Conservation (phyloP, 768 basidiomycete species). For the Hygrophorus russula region DNA sequence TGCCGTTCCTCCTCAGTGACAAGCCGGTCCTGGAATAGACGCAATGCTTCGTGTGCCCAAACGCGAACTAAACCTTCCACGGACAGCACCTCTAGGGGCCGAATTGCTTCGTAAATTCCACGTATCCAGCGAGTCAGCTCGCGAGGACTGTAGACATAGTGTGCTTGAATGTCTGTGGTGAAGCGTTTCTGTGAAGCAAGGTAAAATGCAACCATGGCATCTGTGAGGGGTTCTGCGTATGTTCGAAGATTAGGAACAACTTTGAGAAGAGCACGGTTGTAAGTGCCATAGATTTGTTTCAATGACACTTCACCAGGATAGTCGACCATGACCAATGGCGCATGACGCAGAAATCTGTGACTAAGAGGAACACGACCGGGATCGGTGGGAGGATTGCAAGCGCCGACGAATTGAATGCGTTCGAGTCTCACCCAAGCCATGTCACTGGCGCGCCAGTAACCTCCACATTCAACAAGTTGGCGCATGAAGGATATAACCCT, state of each 20-base stretch:
- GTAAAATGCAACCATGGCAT: conserved; percentile 96
- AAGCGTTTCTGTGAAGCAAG: conserved; percentile 89
- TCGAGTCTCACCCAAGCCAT: conserved; percentile 97
- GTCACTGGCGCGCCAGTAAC: conserved; percentile 90
- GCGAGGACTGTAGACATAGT: conserved; percentile 98
- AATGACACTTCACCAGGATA: conserved; percentile 96
- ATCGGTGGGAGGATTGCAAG: conserved; percentile 98
- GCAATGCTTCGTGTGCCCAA: conserved; percentile 96
- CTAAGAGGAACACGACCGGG: conserved; percentile 98
- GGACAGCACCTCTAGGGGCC: conserved; percentile 84
- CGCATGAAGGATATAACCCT: conserved; percentile 97
- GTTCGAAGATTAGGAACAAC: conserved; percentile 89
- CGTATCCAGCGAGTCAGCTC: conserved; percentile 97
- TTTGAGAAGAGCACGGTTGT: conserved; percentile 92
- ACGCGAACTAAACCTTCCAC: conserved; percentile 93
- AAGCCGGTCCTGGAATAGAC: conserved; percentile 95
- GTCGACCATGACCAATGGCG: conserved; percentile 97
- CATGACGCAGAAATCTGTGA: conserved; percentile 95
- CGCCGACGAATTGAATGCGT: conserved; percentile 98
- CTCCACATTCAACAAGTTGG: conserved; percentile 89
- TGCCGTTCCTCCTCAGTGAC: conserved; percentile 85
- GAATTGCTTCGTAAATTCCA: conserved; percentile 94
- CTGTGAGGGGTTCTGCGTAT: conserved; percentile 89
- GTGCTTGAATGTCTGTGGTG: conserved; percentile 94
- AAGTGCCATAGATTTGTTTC: conserved; percentile 98